These are phyloP conservation scores for Penicillium sp. DNA, from an alignment of 2,329 filamentous ascomycete species.

Conservation along the genomic window DNA sequence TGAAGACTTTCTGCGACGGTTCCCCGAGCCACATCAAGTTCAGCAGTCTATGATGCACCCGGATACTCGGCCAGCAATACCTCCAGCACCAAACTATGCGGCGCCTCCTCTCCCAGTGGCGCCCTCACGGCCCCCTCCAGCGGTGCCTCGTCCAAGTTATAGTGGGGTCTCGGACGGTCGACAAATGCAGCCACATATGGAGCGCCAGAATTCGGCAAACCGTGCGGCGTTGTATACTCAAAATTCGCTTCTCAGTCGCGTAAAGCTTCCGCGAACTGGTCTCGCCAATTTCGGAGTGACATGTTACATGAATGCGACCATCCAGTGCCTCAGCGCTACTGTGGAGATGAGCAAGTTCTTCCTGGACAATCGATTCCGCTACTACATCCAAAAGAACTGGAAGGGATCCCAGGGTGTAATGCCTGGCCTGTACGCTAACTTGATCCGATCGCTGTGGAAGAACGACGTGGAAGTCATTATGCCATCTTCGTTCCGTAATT, in stretches of 20 bases:
- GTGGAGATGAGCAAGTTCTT: constrained; percentile 58
- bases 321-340: constrained; percentile 78
- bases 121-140: constrained; percentile 62
- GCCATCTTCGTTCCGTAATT: constrained; percentile 60
- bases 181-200: constrained; percentile 42
- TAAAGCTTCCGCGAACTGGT: constrained; percentile 61
- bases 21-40: constrained; percentile 63
- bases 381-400: constrained; percentile 59
- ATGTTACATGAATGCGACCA: constrained; percentile 87
- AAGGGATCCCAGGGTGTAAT: constrained; percentile 61
- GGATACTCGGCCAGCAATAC: constrained; percentile 27
- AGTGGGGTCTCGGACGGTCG: constrained; percentile 67
- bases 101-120: constrained; percentile 50
- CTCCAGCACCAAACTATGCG: constrained; percentile 33
- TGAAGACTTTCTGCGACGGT: constrained; percentile 79
- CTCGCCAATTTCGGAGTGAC: constrained; percentile 74
- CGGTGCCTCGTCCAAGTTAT: constrained; percentile 67
- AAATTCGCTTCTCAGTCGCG: constrained; percentile 40
- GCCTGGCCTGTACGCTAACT: constrained; percentile 57
- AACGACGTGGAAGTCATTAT: constrained; percentile 48
- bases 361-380: constrained; percentile 57
- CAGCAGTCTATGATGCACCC: constrained; percentile 53
- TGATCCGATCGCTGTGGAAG: constrained; percentile 60
- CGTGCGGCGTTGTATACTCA: constrained; percentile 43
- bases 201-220: constrained; percentile 43